Percentiles rank a stretch among this genome's conserved stretches.
phyloP scores from a whole-genome alignment of 2,329 filamentous ascomycete species.

The Colletotrichum somersetense region DNA sequence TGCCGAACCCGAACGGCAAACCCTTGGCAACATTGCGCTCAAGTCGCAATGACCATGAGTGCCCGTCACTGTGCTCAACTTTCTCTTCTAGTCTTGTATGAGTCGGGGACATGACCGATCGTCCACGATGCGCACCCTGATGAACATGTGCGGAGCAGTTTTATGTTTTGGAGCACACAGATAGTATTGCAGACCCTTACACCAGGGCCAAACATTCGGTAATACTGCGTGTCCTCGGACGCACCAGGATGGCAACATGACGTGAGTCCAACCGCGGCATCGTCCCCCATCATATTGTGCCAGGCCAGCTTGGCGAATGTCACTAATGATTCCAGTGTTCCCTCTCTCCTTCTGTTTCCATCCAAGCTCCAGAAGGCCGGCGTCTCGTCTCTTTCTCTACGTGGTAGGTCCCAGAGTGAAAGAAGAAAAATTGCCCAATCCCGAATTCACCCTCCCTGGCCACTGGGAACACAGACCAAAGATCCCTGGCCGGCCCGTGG shows the following conservation, averaged over 20 bases:
- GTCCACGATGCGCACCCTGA: neutral
- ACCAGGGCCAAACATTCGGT: conserved; percentile 17
- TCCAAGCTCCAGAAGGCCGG: conserved; percentile 1
- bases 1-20: neutral
- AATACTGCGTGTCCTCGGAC: neutral
- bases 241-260: neutral
- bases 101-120: neutral
- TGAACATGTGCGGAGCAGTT: conserved; percentile 12
- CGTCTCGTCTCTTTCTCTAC: neutral
- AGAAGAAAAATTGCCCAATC: neutral
- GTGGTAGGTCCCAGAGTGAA: neutral
- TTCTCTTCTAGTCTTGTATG: neutral
- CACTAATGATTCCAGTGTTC: neutral
- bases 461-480: neutral
- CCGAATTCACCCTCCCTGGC: neutral
- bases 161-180: neutral
- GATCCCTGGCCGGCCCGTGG: conserved; percentile 13
- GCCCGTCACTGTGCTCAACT: neutral
- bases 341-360: conserved; percentile 26
- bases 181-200: neutral
- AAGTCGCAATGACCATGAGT: neutral
- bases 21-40: neutral
- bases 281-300: conserved; percentile 3
- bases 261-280: neutral
- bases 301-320: conserved; percentile 16